A percentile compares a stretch with the other conserved stretches of the same genome.
These are phyloP conservation scores for Hapsidospora chrysogenum DNA, from an alignment of 495 filamentous ascomycete genomes.

Conservation along the genomic window DNA sequence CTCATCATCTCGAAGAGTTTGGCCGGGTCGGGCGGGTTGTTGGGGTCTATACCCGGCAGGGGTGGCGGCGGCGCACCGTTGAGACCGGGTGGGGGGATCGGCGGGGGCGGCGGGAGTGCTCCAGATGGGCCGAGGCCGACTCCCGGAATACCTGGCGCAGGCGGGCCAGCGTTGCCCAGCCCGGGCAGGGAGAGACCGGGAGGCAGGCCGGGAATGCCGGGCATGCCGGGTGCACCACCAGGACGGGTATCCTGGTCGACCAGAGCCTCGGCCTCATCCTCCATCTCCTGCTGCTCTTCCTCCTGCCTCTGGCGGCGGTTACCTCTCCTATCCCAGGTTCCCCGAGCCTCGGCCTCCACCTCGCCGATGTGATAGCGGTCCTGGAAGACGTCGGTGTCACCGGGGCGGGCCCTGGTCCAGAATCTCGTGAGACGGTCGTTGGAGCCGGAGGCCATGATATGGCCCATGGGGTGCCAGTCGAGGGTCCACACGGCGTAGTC, in stretches of 20 bases:
- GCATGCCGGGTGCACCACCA: slow-evolving; percentile 25
- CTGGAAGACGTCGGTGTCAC: slow-evolving; percentile 65
- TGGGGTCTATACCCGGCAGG: slow-evolving; percentile 33
- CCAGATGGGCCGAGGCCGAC: slow-evolving; percentile 37
- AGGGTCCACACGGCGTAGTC: slow-evolving; percentile 92
- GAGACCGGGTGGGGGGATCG: slow-evolving; percentile 24
- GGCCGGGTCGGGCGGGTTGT: slow-evolving; percentile 47
- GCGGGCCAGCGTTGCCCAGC: slow-evolving; percentile 10
- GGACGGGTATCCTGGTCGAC: slow-evolving; percentile 70
- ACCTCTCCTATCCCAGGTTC: slow-evolving; percentile 75
- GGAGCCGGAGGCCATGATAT: slow-evolving; percentile 94
- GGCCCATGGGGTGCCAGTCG: slow-evolving; percentile 92
- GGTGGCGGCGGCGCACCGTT: slow-evolving; percentile 28
- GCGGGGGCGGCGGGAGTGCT: slow-evolving; percentile 15
- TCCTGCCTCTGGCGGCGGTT: slow-evolving; percentile 66
- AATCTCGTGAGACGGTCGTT: slow-evolving; percentile 95
- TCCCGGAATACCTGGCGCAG: slow-evolving; percentile 19
- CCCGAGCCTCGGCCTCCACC: slow-evolving; percentile 78
- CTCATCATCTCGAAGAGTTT: slow-evolving; percentile 48
- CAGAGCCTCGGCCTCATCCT: slow-evolving; percentile 86
- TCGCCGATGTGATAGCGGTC: slow-evolving; percentile 93
- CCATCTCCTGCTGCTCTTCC: slow-evolving; percentile 81
- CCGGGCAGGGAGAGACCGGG: slow-evolving; percentile 29
- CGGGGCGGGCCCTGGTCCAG: slow-evolving; percentile 80
- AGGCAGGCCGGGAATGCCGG: slow-evolving; percentile 25